Conservation (phyloP, 1,284 basidiomycete species). For the Cutaneotrichosporon mucoides region DNA sequence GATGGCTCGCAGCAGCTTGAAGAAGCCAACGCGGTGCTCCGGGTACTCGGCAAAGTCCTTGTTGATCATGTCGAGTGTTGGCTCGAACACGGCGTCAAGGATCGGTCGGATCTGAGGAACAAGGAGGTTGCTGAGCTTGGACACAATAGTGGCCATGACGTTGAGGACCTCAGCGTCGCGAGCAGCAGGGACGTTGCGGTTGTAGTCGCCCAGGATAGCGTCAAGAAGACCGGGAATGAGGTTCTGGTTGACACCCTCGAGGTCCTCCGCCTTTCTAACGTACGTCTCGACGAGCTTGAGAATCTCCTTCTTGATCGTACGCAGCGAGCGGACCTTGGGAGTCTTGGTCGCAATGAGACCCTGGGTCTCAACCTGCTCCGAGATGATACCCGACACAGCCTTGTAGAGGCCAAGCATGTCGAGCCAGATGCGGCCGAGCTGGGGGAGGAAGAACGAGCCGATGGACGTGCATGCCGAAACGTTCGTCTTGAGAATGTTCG, state of each 20-base stretch:
- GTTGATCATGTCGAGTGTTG: slow-evolving; percentile 98
- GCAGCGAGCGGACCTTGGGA: slow-evolving; percentile 87
- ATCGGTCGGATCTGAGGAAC: slow-evolving; percentile 95
- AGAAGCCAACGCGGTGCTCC: slow-evolving; percentile 96
- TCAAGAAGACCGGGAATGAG: slow-evolving; percentile 95
- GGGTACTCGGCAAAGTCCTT: slow-evolving; percentile 98
- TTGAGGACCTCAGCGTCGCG: slow-evolving; percentile 97
- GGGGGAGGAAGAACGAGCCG: slow-evolving; percentile 93
- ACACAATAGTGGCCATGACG: slow-evolving; percentile 95
- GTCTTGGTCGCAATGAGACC: slow-evolving; percentile 93
- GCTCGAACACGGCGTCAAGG: slow-evolving; percentile 95
- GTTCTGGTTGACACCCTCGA: slow-evolving; percentile 84
- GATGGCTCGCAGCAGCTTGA: slow-evolving; percentile 89
- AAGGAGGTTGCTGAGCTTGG: slow-evolving; percentile 74
- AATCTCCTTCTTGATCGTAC: slow-evolving; percentile 99
- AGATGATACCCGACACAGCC: slow-evolving; percentile 96
- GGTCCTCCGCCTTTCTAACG: slow-evolving; percentile 92
- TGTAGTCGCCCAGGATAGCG: slow-evolving; percentile 95
- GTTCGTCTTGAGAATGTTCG: slow-evolving; percentile 98
- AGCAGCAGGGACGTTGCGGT: slow-evolving; percentile 86
- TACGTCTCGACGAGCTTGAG: slow-evolving; percentile 96
- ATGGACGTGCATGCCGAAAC: slow-evolving; percentile 97
- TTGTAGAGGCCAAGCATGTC: slow-evolving; percentile 99
- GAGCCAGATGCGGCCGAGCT: slow-evolving; percentile 92
- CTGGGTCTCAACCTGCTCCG: slow-evolving; percentile 82